Conservation (phyloP, 2,329 filamentous ascomycete species). For the Aplosporella prunicola region DNA sequence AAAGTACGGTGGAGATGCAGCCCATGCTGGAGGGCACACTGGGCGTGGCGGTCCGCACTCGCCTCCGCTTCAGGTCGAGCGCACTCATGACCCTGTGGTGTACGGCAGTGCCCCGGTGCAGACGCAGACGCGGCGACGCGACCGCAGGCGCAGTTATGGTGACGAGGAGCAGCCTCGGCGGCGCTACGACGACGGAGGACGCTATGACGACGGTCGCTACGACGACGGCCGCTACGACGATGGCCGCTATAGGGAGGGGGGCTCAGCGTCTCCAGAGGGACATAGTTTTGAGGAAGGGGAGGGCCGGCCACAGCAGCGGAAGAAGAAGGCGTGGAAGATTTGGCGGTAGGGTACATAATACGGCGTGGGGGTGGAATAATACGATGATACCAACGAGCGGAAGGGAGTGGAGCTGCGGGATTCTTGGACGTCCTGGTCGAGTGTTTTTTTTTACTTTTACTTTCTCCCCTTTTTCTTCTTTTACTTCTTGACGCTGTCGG, state of each 20-base stretch:
- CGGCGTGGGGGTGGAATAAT: neutral
- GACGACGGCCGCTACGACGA: conserved; percentile 23
- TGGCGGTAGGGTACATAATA: conserved; percentile 16
- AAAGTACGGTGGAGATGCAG: too few species aligned
- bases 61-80: neutral
- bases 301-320: conserved; percentile 21
- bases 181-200: conserved; percentile 9
- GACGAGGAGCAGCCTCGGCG: conserved; percentile 13
- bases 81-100: conserved; percentile 10
- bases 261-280: conserved; percentile 21
- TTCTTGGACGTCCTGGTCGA: neutral
- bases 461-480: neutral
- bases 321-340: conserved; percentile 32
- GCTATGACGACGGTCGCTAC: conserved; percentile 23
- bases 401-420: neutral
- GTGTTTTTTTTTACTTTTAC: neutral
- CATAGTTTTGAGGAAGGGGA: conserved; percentile 19
- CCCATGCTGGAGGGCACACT: too few species aligned
- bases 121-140: neutral
- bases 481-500: neutral
- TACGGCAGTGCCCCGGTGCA: neutral
- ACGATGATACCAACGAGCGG: too few species aligned
- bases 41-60: neutral
- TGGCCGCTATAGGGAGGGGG: conserved; percentile 13
- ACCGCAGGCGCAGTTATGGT: conserved; percentile 19